Evolutionary conservation across 2,329 filamentous ascomycete genomes (phyloP), one percentile per base, ranked within the genome.

Genomic region (Ophiostoma montium): DNA sequence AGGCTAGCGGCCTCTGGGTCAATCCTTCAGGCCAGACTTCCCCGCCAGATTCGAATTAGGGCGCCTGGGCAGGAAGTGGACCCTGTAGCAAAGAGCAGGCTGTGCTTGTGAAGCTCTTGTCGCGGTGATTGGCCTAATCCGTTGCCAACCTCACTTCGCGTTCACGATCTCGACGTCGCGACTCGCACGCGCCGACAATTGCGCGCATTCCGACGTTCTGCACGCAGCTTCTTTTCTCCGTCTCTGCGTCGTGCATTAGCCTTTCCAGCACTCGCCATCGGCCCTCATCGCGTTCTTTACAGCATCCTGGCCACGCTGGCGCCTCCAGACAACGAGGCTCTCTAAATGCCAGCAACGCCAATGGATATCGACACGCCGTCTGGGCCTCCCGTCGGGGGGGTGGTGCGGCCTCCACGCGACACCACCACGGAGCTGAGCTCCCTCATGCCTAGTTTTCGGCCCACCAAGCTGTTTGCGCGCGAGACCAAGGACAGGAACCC

Each of bases 361-460:
- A 79, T 79, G 75, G 75, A 79, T 47, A 56, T 78, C 33, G 75
- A 79, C 54, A 63, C 63, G 23, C 62, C 64, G 30, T 63, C 64
- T 18, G 63, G 16, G 15, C 70, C 1, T 65, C 76, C 38, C n/a
- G 15, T 23, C 9, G 39, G n/a, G 2, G 73, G 73, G 53, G 74
- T 75, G 46, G 67, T 70, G 9, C 67, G 75, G 18, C 69, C 68
- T 11, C 56, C 75, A 18, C 67, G 65, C 39, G 63, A 67, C 36
- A 67, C 67, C 50, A 75, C 74, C 6, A 78, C 82, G 12, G 84
- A 84, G 61, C 75, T 95, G 49, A 74, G 78, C 59, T 86, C 95
- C 59, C 74, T 92, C 56, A 82, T 95, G 57, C 72, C 77, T 35
- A 80, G 74, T 49, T 94, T 86, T 62, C 75, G 86, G 46, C 86